phyloP scores from a whole-genome alignment of 2,329 filamentous ascomycete genomes.

The Tolypocladium sp. region DNA sequence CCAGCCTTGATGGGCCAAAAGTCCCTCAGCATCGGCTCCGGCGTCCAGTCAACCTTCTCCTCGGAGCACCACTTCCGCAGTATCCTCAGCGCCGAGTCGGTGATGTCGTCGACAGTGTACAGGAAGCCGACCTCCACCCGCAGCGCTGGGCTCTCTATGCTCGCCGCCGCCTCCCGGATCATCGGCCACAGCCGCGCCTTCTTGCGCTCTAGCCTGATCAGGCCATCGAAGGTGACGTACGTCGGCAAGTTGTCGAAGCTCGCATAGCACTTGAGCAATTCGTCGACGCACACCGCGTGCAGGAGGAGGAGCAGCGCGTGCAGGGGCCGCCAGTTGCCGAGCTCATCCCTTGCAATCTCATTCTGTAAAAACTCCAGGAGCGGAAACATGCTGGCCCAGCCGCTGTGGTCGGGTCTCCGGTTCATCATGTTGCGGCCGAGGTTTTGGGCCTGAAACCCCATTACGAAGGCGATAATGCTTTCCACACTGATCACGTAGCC shows the following conservation, averaged over 20 bases:
- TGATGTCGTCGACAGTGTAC: constrained; percentile 35
- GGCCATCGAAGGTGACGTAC: constrained; percentile 8
- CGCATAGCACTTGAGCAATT: constrained; percentile 29
- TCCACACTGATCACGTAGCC: constrained; percentile 36
- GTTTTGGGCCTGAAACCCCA: constrained; percentile 41
- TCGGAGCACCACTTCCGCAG: constrained; percentile 34
- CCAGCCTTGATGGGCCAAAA: constrained; percentile 7
- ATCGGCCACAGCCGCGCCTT: constrained; percentile 16
- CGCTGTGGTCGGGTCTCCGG: constrained; percentile 28
- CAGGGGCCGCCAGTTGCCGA: constrained; percentile 27
- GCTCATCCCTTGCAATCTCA: constrained; percentile 24
- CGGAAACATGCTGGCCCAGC: constrained; percentile 36
- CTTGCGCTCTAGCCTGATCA: constrained; percentile 16
- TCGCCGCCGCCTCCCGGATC: constrained; percentile 20
- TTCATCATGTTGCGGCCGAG: constrained; percentile 33
- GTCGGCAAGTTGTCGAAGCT: constrained; percentile 10
- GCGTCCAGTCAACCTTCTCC: constrained; percentile 36
- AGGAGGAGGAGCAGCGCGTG: constrained; percentile 33
- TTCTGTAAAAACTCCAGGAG: constrained; percentile 30
- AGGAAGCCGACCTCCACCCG: constrained; percentile 28
- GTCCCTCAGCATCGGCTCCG: constrained; percentile 22
- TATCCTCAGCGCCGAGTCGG: constrained; percentile 26
- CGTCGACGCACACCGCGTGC: constrained; percentile 33
- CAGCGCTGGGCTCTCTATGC: constrained; percentile 17
- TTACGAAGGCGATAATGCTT: constrained; percentile 43